Conservation (phyloP, 148 eudicot genomes). For the Cornus controversa region DNA sequence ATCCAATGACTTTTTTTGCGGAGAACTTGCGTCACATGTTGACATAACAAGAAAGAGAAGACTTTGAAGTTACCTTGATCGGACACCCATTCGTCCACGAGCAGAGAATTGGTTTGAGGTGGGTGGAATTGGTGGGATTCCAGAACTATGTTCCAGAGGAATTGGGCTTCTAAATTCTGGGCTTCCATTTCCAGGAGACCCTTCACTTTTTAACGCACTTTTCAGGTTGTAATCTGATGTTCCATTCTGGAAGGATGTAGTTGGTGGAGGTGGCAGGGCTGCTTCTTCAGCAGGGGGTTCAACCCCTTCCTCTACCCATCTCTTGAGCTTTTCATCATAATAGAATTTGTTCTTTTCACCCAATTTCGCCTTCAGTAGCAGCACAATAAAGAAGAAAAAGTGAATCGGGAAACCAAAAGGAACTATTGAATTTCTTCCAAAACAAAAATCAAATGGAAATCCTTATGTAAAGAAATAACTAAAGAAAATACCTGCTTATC, state of each 20-base stretch:
- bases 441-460: background rate
- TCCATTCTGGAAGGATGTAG: slow-evolving; percentile 56
- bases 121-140: slow-evolving; percentile 81
- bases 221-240: slow-evolving; percentile 44
- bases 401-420: background rate
- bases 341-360: slow-evolving; percentile 79
- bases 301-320: slow-evolving; percentile 95
- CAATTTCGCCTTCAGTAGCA: slow-evolving; percentile 66
- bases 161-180: slow-evolving; percentile 43
- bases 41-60: slow-evolving; percentile 2
- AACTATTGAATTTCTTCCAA: background rate
- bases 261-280: slow-evolving; percentile 69
- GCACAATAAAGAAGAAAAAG: background rate
- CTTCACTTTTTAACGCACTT: slow-evolving; percentile 38
- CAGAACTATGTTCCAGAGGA: slow-evolving; percentile 42
- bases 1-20: background rate
- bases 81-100: slow-evolving; percentile 77
- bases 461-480: background rate
- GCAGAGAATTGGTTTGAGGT: slow-evolving; percentile 71
- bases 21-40: background rate
- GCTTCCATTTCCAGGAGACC: slow-evolving; percentile 36
- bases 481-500: slow-evolving; percentile 60
- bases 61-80: slow-evolving; percentile 58
- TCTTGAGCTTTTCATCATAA: slow-evolving; percentile 80
- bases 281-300: slow-evolving; percentile 71